A percentile compares a stretch with the other conserved stretches of the same genome.
phyloP scores from a whole-genome alignment of 2,329 filamentous ascomycete genomes.

The Fonsecaea monophora region DNA sequence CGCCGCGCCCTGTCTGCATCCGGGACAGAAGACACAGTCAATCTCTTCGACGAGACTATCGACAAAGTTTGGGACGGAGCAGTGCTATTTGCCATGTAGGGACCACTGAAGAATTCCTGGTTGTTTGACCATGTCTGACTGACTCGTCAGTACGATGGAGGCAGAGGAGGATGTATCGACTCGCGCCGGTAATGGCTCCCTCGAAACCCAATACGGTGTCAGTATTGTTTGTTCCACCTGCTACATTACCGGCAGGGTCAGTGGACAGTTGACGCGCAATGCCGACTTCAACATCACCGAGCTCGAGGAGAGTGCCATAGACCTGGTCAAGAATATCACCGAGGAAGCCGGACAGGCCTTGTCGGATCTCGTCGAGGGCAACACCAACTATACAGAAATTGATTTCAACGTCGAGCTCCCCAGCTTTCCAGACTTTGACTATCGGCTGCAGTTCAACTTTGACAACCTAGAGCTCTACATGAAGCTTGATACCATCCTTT shows the following conservation, averaged over 20 bases:
- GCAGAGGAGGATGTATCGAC: neutral
- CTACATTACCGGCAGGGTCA: conserved; percentile 5
- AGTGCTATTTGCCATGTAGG: conserved; percentile 2
- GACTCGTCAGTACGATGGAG: neutral
- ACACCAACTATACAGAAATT: neutral
- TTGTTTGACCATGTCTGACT: neutral
- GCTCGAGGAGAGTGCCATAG: neutral
- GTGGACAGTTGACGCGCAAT: neutral
- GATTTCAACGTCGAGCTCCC: conserved; percentile 12
- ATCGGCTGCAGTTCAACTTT: neutral
- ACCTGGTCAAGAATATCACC: conserved; percentile 6
- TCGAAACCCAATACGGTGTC: conserved; percentile 2
- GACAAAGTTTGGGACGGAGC: neutral
- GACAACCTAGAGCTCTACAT: conserved; percentile 17
- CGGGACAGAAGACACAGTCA: neutral
- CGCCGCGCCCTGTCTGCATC: neutral
- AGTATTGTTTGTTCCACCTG: conserved; percentile 4
- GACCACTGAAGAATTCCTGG: neutral
- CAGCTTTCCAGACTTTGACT: neutral
- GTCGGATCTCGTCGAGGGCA: neutral
- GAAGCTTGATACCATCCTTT: conserved; percentile 2
- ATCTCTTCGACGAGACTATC: conserved; percentile 3
- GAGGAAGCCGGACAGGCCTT: conserved; percentile 1
- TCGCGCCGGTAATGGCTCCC: neutral
- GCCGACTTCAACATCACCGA: conserved; percentile 1